Evolutionary conservation across 495 filamentous ascomycete genomes (phyloP), one percentile per base, ranked within the genome.

Genomic region (Astrothelium macrocarpum): DNA sequence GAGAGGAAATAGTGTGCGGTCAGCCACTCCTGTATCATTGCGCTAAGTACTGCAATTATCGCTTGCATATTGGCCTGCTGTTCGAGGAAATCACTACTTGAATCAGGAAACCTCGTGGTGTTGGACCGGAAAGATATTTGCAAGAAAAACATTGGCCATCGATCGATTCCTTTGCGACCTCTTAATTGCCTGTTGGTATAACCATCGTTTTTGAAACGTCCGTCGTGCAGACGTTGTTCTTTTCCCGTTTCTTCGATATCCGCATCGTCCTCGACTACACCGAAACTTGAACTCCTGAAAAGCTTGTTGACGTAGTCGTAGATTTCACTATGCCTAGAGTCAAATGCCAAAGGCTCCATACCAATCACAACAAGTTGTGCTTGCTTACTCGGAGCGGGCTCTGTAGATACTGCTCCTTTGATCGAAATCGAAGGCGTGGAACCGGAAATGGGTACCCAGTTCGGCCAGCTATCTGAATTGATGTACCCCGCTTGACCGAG

Each of bases 81-180:
- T 49, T 71, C 28, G 26, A 23, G n/a, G 36, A 20, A 26, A 2
- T 39, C 12, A 12, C 59, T 29, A 25, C 49, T 31, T 20, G 29
- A 25, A 1, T 5, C 25, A 56, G 23, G 49, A 56, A 16, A 26
- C 5, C 16, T 16, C 1, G 49, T 5, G 0, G 23, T 29, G 7
- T 20, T 56, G n/a, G 20, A 26, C 16, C 73, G 69, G 4, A 82
- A 66, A 2, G 79, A 76, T n/a, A 98, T 84, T 9, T 84, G 84
- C 36, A 98, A 78, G 70, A 86, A 87, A 68, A 96, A 97, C 88
- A 94, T 95, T 1, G 92, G 91, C 88, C 88, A 95, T 65, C 85
- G 81, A 71, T 96, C 91, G 32, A 90, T 77, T 0, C 84, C 82
- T 71, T 89, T 93, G 18, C 74, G 69, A 2, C 78, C 77, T 70